Evolutionary conservation across 768 basidiomycete species (phyloP).

Genomic region (Mycena vitilis): DNA sequence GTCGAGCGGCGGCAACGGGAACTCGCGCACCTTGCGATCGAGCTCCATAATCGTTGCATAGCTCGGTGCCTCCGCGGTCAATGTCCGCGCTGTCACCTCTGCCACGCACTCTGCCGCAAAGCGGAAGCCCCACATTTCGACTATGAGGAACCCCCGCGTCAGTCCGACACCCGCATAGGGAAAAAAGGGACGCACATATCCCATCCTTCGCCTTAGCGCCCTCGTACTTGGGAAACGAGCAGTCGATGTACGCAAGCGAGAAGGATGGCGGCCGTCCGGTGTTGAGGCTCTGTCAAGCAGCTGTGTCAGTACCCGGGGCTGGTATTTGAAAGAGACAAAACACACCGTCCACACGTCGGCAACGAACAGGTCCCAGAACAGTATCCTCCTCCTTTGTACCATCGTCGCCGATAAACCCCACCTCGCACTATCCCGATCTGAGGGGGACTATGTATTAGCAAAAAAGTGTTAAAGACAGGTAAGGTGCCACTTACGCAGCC

Average conservation of each 20-base stretch:
- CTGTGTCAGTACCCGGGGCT: slow-evolving; percentile 2
- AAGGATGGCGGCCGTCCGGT: slow-evolving; percentile 80
- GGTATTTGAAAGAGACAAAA: neutral
- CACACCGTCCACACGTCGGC: slow-evolving; percentile 77
- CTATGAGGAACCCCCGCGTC: slow-evolving; percentile 49
- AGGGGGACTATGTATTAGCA: neutral
- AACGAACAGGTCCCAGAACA: slow-evolving; percentile 85
- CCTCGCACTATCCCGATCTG: slow-evolving; percentile 73
- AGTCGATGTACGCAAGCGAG: slow-evolving; percentile 74
- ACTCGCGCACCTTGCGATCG: slow-evolving; percentile 76
- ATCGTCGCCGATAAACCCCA: slow-evolving; percentile 74
- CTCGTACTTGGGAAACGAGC: slow-evolving; percentile 63
- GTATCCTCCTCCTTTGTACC: slow-evolving; percentile 71
- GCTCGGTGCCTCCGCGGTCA: slow-evolving; percentile 72
- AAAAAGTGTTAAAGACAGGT: neutral
- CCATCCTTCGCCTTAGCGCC: slow-evolving; percentile 44
- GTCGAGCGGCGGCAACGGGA: slow-evolving; percentile 63
- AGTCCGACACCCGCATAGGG: neutral
- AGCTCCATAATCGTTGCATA: slow-evolving; percentile 76
- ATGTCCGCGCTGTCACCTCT: slow-evolving; percentile 69
- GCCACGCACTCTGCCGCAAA: slow-evolving; percentile 76
- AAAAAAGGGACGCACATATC: slow-evolving; percentile 39
- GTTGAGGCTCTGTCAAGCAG: slow-evolving; percentile 63
- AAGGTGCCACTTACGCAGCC: slow-evolving; percentile 64
- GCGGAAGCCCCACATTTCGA: slow-evolving; percentile 69